These are phyloP conservation scores for Skeletonema potamos DNA, from an alignment of 108 stramenopile species.

Conservation along the genomic window DNA sequence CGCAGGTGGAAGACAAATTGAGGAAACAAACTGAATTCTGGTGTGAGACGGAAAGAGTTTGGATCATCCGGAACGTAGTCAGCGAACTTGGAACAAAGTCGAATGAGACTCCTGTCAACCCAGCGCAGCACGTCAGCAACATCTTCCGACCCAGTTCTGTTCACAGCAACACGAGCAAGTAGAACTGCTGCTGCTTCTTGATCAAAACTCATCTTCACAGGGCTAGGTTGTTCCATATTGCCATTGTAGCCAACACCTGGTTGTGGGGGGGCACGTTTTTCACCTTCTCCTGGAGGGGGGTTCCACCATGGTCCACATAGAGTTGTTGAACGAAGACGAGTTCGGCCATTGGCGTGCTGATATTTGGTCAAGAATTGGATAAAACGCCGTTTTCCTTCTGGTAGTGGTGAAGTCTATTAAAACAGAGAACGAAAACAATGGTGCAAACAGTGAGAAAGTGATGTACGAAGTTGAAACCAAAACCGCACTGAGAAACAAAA, in stretches of 20 bases:
- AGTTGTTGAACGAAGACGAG: constrained; percentile 94
- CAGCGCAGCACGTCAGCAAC: constrained; percentile 97
- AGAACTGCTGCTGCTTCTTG: constrained; percentile 99
- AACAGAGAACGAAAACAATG: background rate
- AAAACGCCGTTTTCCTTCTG: constrained; percentile 86
- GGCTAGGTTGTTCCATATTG: constrained; percentile 40
- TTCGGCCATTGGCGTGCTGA: constrained; percentile 91
- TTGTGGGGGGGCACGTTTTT: constrained; percentile 47
- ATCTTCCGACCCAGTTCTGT: constrained; percentile 93
- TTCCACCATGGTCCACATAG: constrained; percentile 94
- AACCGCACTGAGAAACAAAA: background rate
- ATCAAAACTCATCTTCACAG: constrained; percentile 92
- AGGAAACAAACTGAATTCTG: constrained; percentile 97
- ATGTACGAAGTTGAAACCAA: background rate
- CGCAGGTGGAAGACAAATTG: constrained; percentile 98
- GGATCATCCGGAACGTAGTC: constrained; percentile 95
- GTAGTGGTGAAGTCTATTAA: constrained; percentile 61
- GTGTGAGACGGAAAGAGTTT: constrained; percentile 86
- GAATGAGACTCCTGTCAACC: constrained; percentile 97
- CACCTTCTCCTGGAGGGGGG: constrained; percentile 52
- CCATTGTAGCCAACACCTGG: constrained; percentile 46
- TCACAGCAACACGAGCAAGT: constrained; percentile 94
- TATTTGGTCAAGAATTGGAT: constrained; percentile 98
- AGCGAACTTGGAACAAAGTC: constrained; percentile 97
- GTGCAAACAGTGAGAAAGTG: background rate